Evolutionary conservation across 345 rosid species (phyloP).

Genomic region (Tarenaya hassleriana): DNA sequence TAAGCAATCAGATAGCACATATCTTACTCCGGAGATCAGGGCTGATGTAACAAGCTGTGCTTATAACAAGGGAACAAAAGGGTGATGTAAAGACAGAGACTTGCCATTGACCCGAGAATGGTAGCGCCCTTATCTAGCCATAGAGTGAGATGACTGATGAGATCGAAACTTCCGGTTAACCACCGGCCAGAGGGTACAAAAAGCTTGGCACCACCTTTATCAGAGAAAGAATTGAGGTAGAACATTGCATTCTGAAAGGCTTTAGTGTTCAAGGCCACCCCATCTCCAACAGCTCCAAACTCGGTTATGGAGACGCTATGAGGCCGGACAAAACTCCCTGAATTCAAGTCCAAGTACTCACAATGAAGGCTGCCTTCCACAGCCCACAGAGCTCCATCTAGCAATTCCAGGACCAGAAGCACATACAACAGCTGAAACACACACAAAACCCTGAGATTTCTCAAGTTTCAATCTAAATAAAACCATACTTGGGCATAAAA

Average conservation of each 20-base stretch:
- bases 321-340: conserved; percentile 54
- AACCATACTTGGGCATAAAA: too few relatives aligned
- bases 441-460: conserved; percentile 11
- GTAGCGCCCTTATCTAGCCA: conserved; percentile 88
- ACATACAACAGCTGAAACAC: conserved; percentile 63
- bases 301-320: conserved; percentile 93
- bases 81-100: conserved; percentile 19
- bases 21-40: neutral
- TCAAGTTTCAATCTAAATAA: conserved; percentile 1
- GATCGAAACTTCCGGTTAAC: conserved; percentile 98
- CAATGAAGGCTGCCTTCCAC: conserved; percentile 48
- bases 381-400: conserved; percentile 41
- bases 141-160: conserved; percentile 87
- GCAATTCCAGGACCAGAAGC: conserved; percentile 56
- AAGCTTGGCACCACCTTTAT: conserved; percentile 98
- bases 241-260: conserved; percentile 98
- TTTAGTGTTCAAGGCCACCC: conserved; percentile 86
- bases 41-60: conserved; percentile 3
- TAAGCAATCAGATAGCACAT: neutral
- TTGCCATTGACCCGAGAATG: conserved; percentile 85
- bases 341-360: conserved; percentile 34
- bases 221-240: conserved; percentile 91
- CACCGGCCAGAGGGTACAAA: conserved; percentile 92
- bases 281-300: conserved; percentile 99
- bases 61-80: conserved; percentile 11